Conservation (phyloP, 2,329 filamentous ascomycete genomes). For the Xylariales sp. region DNA sequence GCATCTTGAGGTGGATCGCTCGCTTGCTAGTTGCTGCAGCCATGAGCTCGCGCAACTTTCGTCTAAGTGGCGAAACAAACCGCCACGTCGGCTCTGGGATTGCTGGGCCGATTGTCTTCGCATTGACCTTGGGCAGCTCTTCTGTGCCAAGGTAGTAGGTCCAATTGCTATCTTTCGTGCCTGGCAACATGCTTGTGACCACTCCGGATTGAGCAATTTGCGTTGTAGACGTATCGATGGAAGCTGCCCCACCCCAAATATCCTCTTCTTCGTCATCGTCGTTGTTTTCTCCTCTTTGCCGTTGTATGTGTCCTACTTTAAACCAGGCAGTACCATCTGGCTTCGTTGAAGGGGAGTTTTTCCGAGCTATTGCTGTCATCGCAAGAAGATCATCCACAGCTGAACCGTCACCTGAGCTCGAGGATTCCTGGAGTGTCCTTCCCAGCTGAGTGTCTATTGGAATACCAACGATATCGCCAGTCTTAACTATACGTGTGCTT, state of each 20-base stretch:
- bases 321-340: conserved; percentile 82
- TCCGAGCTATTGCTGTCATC: conserved; percentile 42
- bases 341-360: conserved; percentile 24
- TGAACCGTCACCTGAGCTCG: conserved; percentile 50
- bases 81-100: conserved; percentile 41
- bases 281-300: conserved; percentile 44
- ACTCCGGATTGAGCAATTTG: conserved; percentile 90
- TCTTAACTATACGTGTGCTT: conserved; percentile 76
- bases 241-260: conserved; percentile 80
- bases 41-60: conserved; percentile 77
- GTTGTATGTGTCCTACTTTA: conserved; percentile 71
- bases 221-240: conserved; percentile 81
- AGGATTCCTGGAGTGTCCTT: conserved; percentile 70
- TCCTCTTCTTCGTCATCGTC: conserved; percentile 61
- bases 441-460: conserved; percentile 84
- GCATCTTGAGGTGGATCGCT: conserved; percentile 81
- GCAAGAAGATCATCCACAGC: conserved; percentile 69
- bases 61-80: conserved; percentile 56
- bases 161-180: conserved; percentile 74
- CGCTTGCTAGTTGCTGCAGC: conserved; percentile 83
- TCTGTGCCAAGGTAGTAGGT: conserved; percentile 83
- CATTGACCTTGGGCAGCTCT: conserved; percentile 50
- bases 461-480: conserved; percentile 83
- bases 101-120: conserved; percentile 33
- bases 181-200: conserved; percentile 75